Conservation (phyloP, 176 grass and related monocot species). For the Eremochloa ophiuroides region DNA sequence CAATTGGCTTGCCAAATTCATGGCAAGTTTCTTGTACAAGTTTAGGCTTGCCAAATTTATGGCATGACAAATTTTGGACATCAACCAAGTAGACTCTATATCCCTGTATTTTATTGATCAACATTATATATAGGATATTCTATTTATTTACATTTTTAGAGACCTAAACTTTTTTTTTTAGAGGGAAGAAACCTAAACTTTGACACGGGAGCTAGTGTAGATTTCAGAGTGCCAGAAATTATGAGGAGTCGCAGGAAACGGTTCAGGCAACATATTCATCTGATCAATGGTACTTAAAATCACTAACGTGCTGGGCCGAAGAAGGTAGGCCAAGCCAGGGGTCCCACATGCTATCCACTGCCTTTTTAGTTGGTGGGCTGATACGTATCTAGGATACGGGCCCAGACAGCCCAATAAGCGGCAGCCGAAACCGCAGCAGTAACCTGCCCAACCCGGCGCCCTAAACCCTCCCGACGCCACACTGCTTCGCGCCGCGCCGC, state of each 20-base stretch:
- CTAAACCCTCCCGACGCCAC: not conserved
- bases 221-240: not conserved
- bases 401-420: not conserved
- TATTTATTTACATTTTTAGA: too few species aligned
- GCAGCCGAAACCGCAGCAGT: not conserved
- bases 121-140: not conserved
- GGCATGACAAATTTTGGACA: too few species aligned
- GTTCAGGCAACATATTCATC: not conserved
- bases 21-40: too few species aligned
- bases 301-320: not conserved
- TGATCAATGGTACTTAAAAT: conserved; percentile 1
- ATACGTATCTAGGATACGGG: not conserved
- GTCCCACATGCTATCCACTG: too few species aligned
- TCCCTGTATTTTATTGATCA: not conserved
- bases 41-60: too few species aligned
- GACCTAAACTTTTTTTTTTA: not conserved
- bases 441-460: not conserved
- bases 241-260: not conserved
- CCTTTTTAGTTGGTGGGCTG: not conserved
- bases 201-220: not conserved
- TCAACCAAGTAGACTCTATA: too few species aligned
- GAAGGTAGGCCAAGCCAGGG: not conserved
- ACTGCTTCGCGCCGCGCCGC: not conserved
- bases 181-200: not conserved
- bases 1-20: too few species aligned